Evolutionary conservation across 495 filamentous ascomycete genomes (phyloP), one percentile per base, ranked within the genome.

Genomic region (Astrocystis sublimbata): DNA sequence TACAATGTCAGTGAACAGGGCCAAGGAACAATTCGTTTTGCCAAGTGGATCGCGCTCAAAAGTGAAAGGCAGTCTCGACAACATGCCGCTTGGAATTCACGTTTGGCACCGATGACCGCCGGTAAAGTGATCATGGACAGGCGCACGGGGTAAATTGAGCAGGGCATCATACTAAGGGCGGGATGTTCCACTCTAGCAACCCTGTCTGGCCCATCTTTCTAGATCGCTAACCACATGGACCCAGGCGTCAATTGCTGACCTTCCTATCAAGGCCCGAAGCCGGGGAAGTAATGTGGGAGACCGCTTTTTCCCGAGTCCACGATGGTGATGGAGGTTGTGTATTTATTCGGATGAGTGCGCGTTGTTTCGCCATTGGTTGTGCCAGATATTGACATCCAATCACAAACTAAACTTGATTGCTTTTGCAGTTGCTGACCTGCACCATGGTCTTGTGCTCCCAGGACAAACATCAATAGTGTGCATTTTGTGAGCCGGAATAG

Each of bases 111-210:
- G 46, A 49, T 49, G 6, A 49, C 46, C 40, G 40, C 12, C 26
- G 38, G 54, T 42, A 9, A 40, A 45, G 38, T 57, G 40, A 7
- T 45, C n/a, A 42, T 42, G 30, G 13, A 31, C 2, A 7, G 23
- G n/a, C n/a, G n/a, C n/a, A n/a, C n/a, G n/a, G 15, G 47, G 33
- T 54, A n/a, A 1, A 21, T 9, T 35, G 2, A 49, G 10, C 54
- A 33, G 54, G 54, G 54, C 54, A 57, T 57, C 40, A 45, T 21
- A 6, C 12, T n/a, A 7, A 57, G 13, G 54, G 54, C 54, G 54
- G 8, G 26, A 28, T 13, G 5, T 10, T 6, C 6, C 43, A 47
- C 35, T 4, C 33, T 23, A 26, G 12, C n/a, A 56, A 23, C 54
- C 54, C 54, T 57, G 54, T 33, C 54, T 45, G 24, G 36, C 38